Evolutionary conservation across 805 yeast genomes (phyloP).

Genomic region (Candida manassasensis): DNA sequence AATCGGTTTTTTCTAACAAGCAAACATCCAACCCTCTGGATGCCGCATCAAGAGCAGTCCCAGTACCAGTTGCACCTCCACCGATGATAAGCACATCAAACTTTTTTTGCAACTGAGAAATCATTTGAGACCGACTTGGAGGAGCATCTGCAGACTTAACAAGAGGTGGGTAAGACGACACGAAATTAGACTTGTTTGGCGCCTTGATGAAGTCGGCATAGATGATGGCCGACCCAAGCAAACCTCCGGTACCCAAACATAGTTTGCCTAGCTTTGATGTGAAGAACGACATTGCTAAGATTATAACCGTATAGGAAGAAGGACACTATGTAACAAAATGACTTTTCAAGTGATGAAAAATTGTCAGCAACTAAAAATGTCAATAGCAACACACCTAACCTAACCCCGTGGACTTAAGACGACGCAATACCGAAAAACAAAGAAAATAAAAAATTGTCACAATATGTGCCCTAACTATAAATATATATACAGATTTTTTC

Average conservation of each 20-base stretch:
- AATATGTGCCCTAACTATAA: too few relatives aligned
- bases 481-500: too few relatives aligned
- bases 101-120: conserved; percentile 47
- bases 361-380: too few relatives aligned
- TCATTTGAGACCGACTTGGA: conserved; percentile 52
- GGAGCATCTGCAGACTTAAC: conserved; percentile 43
- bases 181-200: conserved; percentile 22
- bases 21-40: conserved; percentile 89
- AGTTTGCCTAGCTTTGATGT: conserved; percentile 27
- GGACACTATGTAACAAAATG: too few relatives aligned
- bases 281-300: conserved; percentile 14
- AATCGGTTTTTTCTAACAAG: conserved; percentile 80
- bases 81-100: conserved; percentile 86
- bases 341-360: too few relatives aligned
- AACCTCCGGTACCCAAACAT: conserved; percentile 27
- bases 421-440: too few relatives aligned
- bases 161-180: conserved; percentile 39
- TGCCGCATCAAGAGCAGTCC: conserved; percentile 87
- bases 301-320: too few relatives aligned
- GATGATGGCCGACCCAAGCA: conserved; percentile 32
- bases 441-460: too few relatives aligned
- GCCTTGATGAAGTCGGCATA: conserved; percentile 38
- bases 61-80: conserved; percentile 96
- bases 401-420: too few relatives aligned
- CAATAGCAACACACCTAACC: too few relatives aligned